These are phyloP conservation scores for Pythium plurisporium DNA, from an alignment of 352 stramenopile species.

Conservation along the genomic window DNA sequence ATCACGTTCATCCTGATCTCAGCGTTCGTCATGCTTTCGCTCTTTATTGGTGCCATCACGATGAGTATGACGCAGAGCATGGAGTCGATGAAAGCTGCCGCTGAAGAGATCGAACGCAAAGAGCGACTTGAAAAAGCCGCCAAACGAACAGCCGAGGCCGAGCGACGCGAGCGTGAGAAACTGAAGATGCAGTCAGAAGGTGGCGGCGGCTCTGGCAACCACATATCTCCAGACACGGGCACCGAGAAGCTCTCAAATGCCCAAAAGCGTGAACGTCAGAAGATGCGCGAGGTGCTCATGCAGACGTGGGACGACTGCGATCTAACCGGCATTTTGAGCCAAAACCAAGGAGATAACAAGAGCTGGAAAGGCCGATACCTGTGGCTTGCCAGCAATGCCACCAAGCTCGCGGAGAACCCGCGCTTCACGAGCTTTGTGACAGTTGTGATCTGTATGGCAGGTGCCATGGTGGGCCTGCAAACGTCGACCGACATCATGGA, in stretches of 20 bases:
- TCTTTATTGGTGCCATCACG: conserved; percentile 89
- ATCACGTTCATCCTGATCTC: conserved; percentile 88
- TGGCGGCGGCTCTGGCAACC: not conserved
- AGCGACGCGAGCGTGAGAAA: conserved; percentile 46
- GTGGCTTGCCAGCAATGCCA: conserved; percentile 29
- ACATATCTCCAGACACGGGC: conserved; percentile 1
- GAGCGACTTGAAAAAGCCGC: conserved; percentile 51
- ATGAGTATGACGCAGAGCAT: conserved; percentile 90
- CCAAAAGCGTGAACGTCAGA: conserved; percentile 57
- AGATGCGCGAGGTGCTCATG: conserved; percentile 70
- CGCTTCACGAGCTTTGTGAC: conserved; percentile 74
- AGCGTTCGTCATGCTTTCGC: conserved; percentile 86
- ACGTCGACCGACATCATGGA: conserved; percentile 51
- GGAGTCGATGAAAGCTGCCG: conserved; percentile 77
- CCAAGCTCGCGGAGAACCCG: conserved; percentile 53
- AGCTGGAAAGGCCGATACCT: conserved; percentile 53
- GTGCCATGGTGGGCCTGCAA: conserved; percentile 74
- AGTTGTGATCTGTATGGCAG: conserved; percentile 66
- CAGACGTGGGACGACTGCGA: conserved; percentile 77
- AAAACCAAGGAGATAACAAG: conserved; percentile 41
- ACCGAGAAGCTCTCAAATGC: conserved; percentile 47
- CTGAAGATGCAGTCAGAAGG: conserved; percentile 15
- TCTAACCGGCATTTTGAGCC: conserved; percentile 52
- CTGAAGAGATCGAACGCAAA: conserved; percentile 65
- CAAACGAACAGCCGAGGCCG: conserved; percentile 48